phyloP scores from a whole-genome alignment of 345 rosid species.

The Acer yangbiense region DNA sequence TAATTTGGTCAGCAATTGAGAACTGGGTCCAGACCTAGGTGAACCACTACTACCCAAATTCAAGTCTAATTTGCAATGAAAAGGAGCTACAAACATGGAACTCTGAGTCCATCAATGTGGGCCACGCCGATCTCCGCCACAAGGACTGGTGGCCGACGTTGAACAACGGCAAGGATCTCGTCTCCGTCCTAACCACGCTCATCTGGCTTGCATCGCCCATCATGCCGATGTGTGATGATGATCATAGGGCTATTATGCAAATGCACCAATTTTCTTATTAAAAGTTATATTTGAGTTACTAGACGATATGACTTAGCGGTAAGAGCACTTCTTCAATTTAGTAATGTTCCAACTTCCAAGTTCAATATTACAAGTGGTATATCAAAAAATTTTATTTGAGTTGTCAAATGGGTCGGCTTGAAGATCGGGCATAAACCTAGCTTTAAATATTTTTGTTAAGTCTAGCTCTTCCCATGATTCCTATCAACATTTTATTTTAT shows the following conservation, averaged over 20 bases:
- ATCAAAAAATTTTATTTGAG: too few relatives aligned
- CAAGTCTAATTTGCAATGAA: constrained; percentile 53
- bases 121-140: constrained; percentile 73
- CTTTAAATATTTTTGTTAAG: too few relatives aligned
- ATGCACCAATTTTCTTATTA: too few relatives aligned
- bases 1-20: constrained; percentile 60
- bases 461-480: too few relatives aligned
- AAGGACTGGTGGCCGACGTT: constrained; percentile 90
- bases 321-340: too few relatives aligned
- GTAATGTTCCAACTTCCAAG: too few relatives aligned
- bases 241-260: neutral
- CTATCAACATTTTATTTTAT: too few relatives aligned
- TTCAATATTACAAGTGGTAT: too few relatives aligned
- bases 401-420: too few relatives aligned
- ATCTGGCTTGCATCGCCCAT: constrained; percentile 94
- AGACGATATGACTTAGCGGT: too few relatives aligned
- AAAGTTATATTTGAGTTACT: too few relatives aligned
- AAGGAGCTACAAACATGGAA: constrained; percentile 86
- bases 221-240: constrained; percentile 49
- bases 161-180: constrained; percentile 51
- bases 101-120: constrained; percentile 71
- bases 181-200: constrained; percentile 67
- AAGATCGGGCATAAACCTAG: too few relatives aligned
- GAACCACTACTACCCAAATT: constrained; percentile 66
- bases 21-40: constrained; percentile 89